phyloP scores from a whole-genome alignment of 768 basidiomycete genomes.

The Leccinum arenicola region DNA sequence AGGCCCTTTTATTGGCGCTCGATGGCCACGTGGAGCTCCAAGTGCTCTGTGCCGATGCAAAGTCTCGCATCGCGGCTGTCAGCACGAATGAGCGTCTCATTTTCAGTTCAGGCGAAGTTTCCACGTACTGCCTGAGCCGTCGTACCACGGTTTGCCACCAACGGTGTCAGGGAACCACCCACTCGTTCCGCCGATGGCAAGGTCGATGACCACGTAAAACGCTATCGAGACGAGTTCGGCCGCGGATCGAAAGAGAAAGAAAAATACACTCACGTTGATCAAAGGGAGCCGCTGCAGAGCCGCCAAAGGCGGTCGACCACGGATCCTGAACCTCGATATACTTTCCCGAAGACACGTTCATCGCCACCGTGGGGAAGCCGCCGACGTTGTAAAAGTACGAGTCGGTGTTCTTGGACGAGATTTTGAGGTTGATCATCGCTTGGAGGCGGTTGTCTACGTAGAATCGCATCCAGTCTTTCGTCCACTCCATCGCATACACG shows the following conservation, averaged over 20 bases:
- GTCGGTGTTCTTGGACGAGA: constrained; percentile 40
- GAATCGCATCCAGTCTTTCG: constrained; percentile 49
- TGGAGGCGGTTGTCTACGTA: constrained; percentile 51
- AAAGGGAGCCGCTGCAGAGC: constrained; percentile 44
- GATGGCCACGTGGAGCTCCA: constrained; percentile 81
- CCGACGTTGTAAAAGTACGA: constrained; percentile 52
- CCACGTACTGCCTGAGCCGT: constrained; percentile 48
- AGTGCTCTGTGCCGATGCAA: constrained; percentile 53
- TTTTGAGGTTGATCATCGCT: constrained; percentile 50
- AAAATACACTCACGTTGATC: constrained; percentile 30
- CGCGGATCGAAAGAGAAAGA: neutral
- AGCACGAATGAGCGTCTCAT: constrained; percentile 12
- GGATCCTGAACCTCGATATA: constrained; percentile 45
- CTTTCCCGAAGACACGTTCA: constrained; percentile 37
- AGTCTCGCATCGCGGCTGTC: constrained; percentile 67
- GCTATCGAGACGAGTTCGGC: constrained; percentile 36
- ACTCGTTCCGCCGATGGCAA: constrained; percentile 79
- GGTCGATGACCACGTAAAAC: constrained; percentile 79
- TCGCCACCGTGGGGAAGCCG: constrained; percentile 48
- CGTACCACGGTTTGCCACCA: constrained; percentile 62
- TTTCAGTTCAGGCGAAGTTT: constrained; percentile 8
- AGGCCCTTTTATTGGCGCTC: constrained; percentile 56
- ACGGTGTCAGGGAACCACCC: constrained; percentile 48
- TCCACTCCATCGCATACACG: constrained; percentile 60
- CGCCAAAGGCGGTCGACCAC: constrained; percentile 44